Evolutionary conservation across 163 green algal genomes (phyloP), one percentile per base, ranked within the genome.

Genomic region (Scenedesmus sp.): DNA sequence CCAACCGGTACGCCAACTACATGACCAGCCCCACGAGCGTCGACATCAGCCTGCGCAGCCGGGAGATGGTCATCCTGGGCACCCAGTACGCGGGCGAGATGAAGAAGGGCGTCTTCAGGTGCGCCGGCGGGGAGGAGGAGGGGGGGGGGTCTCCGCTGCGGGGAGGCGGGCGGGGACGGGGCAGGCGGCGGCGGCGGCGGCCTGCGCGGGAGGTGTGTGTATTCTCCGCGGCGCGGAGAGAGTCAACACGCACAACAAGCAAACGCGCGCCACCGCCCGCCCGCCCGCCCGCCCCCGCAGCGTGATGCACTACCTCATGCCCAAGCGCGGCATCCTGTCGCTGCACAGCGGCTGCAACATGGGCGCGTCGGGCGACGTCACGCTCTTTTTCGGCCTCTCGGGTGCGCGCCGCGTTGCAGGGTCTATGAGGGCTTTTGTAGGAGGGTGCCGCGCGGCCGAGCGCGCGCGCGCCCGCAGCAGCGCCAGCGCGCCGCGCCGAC

Each of bases 81-180:
- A 97, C 92, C 2, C 88, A 97, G 85, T 99, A 99, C 78, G 95
- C 96, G 18, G 96, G 96, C 2, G 94, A 98, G 84, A 99, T 99
- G 93, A 99, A 99, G 88, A 99, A 99, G 90, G 96, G 94, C 44
- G 84, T 99, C 17, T 99, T 99, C 88, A 94, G 85, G 79, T 87
- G 56, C 73, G 56, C 7, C 10, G 42, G 15, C 10, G 33, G 31
- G n/a, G n/a, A n/a, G n/a, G n/a, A n/a, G n/a, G n/a, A n/a, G n/a
- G n/a, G n/a, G n/a, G n/a, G 45, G 45, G 45, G 45, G 13, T 53
- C 14, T 11, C 45, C 14, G 45, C 45, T 53, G 45, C 14, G 11
- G 45, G 11, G 45, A 11, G 45, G 45, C 45, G 11, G 45, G 45
- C 14, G 45, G 13, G 45, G 14, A 53, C n/a, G n/a, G n/a, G n/a